Evolutionary conservation across 805 yeast genomes (phyloP).

Genomic region (Starmerella geochares): DNA sequence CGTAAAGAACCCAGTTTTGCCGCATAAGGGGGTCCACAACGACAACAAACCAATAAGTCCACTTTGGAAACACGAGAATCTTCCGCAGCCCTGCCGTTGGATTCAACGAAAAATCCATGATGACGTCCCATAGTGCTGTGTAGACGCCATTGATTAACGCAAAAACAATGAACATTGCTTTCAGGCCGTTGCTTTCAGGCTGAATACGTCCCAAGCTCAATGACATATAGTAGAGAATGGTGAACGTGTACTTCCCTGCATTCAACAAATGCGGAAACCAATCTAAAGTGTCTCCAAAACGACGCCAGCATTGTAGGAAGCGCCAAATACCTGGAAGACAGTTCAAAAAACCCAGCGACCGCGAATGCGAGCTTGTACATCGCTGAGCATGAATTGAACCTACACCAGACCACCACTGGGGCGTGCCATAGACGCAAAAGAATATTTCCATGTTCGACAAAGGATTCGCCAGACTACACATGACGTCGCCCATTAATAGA

Average conservation of each 20-base stretch:
- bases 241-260: constrained; percentile 61
- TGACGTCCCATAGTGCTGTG: constrained; percentile 73
- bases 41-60: constrained; percentile 66
- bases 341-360: constrained; percentile 70
- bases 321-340: constrained; percentile 86
- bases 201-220: constrained; percentile 72
- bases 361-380: constrained; percentile 74
- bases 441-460: constrained; percentile 76
- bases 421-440: constrained; percentile 62
- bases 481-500: constrained; percentile 83
- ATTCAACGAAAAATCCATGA: constrained; percentile 95
- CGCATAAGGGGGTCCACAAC: constrained; percentile 61
- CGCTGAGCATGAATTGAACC: constrained; percentile 25
- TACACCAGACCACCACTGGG: constrained; percentile 48
- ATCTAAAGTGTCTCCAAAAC: constrained; percentile 86
- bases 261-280: constrained; percentile 95
- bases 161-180: constrained; percentile 58
- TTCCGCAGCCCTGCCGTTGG: constrained; percentile 30
- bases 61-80: constrained; percentile 40
- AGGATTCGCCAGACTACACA: constrained; percentile 81
- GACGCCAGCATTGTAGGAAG: constrained; percentile 77
- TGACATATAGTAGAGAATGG: constrained; percentile 57
- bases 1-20: constrained; percentile 88
- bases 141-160: constrained; percentile 64
- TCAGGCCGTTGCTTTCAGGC: constrained; percentile 31